These are phyloP conservation scores for Botrytis aclada DNA, from an alignment of 2,329 filamentous ascomycete species.

Conservation along the genomic window DNA sequence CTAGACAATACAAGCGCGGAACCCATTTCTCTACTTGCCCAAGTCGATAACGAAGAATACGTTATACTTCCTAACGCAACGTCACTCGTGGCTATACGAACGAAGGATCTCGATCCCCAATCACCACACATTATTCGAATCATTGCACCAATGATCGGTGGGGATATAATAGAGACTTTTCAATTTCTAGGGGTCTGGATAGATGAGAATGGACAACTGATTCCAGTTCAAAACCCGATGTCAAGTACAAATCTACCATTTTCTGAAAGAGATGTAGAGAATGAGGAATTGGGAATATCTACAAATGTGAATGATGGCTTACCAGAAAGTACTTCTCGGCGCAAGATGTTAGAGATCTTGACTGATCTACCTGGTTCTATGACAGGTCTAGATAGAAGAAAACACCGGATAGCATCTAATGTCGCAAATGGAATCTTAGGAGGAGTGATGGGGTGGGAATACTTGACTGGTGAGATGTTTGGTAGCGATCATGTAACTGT, in stretches of 20 bases:
- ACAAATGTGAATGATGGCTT: not conserved
- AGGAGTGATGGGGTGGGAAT: constrained; percentile 39
- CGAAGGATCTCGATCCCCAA: constrained; percentile 22
- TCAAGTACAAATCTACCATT: not conserved
- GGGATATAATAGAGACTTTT: constrained; percentile 25
- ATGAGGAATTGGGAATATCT: not conserved
- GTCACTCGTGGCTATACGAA: constrained; percentile 24
- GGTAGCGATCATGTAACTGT: constrained; percentile 37
- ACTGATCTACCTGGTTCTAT: constrained; percentile 35
- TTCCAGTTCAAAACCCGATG: constrained; percentile 19
- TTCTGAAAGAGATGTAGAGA: not conserved
- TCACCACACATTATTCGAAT: constrained; percentile 28
- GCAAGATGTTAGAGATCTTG: constrained; percentile 36
- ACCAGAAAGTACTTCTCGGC: not conserved
- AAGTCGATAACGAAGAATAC: constrained; percentile 33
- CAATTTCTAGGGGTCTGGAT: constrained; percentile 33
- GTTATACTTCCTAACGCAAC: constrained; percentile 30
- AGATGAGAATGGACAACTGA: constrained; percentile 26
- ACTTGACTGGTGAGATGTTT: constrained; percentile 40
- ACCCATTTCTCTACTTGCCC: constrained; percentile 31
- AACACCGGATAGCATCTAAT: constrained; percentile 15
- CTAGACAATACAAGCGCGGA: constrained; percentile 24
- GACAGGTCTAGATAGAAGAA: constrained; percentile 21
- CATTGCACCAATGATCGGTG: constrained; percentile 32
- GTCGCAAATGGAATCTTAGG: constrained; percentile 25